Base-by-base conservation (phyloP, 768 basidiomycete species). In the Coprinopsis strossmayeri region DNA sequence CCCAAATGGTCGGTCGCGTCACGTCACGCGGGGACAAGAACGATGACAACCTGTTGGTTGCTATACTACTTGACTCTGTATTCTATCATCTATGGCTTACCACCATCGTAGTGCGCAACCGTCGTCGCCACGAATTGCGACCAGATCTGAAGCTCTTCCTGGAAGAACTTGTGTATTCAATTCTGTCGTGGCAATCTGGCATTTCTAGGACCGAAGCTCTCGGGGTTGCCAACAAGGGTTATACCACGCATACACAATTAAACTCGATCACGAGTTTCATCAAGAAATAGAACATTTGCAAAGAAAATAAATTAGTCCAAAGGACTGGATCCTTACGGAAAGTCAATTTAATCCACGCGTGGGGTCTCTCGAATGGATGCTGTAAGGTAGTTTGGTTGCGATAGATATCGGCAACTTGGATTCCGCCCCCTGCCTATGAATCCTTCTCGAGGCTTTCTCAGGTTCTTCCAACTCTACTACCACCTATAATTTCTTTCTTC, bases 321-420 rank as follows among this genome's bases (percentile, higher is more conserved):
- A 46, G 42, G 53, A 46, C 56, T 61, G 57, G 61, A 56, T 57
- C 59, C 60, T 61, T 62, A 65, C 61, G 63, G 58, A 55, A 59
- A 46, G 32, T 46, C 50, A 51, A 51, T 51, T 39, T 51, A 51
- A 26, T 45, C 49, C 30, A 37, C 45, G 45, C 50, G 30, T 26
- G 43, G 34, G 49, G 28, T 20, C 49, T 26, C 45, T 50, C 56
- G 52, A 59, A 58, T 63, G 61, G 63, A 59, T 61, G 63, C 57
- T 64, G 61, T 57, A 58, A 52, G 45, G 50, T 45, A 26, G 42
- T 54, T 52, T 55, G 50, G 53, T 60, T 60, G 55, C 59, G 59
- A 61, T 57, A 62, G 57, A 62, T 63, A 62, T 59, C 62, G 64
- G 64, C 59, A 57, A 65, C 61, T 7, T 15, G 9, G 30, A 32